Conservation (phyloP, 768 basidiomycete species). For the Amanita inopinata region DNA sequence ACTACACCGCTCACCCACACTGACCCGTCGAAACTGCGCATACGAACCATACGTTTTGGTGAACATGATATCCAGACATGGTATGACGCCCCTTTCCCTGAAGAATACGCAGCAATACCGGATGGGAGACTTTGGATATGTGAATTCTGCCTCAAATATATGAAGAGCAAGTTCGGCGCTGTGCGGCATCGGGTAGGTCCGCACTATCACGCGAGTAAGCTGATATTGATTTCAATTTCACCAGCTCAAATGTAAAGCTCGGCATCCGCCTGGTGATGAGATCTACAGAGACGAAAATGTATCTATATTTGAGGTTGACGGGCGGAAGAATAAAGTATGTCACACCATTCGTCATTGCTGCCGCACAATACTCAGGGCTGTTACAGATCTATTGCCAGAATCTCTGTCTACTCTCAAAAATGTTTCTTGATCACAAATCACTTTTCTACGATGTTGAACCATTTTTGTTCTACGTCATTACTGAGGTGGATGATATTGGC, state of each 20-base stretch:
- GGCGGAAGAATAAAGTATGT: conserved; percentile 87
- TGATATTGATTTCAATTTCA: background rate
- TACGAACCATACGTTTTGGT: conserved; percentile 85
- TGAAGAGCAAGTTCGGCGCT: conserved; percentile 87
- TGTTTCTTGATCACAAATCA: conserved; percentile 99
- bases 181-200: conserved; percentile 71
- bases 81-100: conserved; percentile 98
- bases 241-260: conserved; percentile 89
- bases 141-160: conserved; percentile 96
- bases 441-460: conserved; percentile 99
- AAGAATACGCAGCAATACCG: conserved; percentile 88
- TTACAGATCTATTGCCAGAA: conserved; percentile 95
- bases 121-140: conserved; percentile 95
- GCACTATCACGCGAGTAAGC: background rate
- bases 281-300: conserved; percentile 86
- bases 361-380: conserved; percentile 9
- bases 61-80: conserved; percentile 92
- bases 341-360: conserved; percentile 5
- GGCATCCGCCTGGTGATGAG: conserved; percentile 96
- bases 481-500: conserved; percentile 81
- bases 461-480: conserved; percentile 97
- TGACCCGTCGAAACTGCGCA: conserved; percentile 43
- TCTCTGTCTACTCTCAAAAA: conserved; percentile 92
- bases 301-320: conserved; percentile 96
- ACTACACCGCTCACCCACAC: conserved; percentile 30